Conservation (phyloP, 2,329 filamentous ascomycete genomes). For the Helotiales sp. region DNA sequence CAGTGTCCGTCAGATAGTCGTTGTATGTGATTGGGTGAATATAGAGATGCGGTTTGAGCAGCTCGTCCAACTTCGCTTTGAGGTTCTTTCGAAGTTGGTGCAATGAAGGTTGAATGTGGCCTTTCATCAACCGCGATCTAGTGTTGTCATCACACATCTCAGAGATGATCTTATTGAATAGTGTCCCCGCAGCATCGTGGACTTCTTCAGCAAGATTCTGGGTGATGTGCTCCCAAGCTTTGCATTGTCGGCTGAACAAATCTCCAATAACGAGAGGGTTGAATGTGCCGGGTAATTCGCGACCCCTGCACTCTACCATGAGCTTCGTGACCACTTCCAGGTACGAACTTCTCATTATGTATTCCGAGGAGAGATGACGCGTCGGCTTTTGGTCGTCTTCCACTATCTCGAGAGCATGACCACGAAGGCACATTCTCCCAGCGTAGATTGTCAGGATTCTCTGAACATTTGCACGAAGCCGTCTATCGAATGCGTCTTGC, state of each 20-base stretch:
- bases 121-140: constrained; percentile 6
- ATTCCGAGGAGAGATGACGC: not conserved
- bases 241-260: constrained; percentile 10
- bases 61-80: constrained; percentile 3
- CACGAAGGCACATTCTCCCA: constrained; percentile 5
- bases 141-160: constrained; percentile 9
- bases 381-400: not conserved
- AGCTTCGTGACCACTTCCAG: constrained; percentile 1
- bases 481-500: constrained; percentile 5
- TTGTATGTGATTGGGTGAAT: constrained; percentile 16
- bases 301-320: constrained; percentile 4
- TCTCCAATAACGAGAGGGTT: constrained; percentile 16
- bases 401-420: constrained; percentile 5
- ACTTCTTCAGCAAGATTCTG: constrained; percentile 7
- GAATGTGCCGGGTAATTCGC: constrained; percentile 12
- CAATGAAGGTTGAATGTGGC: constrained; percentile 5
- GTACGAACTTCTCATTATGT: constrained; percentile 4
- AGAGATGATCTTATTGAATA: constrained; percentile 4
- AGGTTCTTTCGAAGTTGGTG: constrained; percentile 1
- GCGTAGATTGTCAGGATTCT: constrained; percentile 11
- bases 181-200: constrained; percentile 6
- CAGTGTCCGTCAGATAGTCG: constrained; percentile 6
- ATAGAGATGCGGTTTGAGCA: constrained; percentile 5
- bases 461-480: constrained; percentile 14
- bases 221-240: constrained; percentile 11